phyloP scores from a whole-genome alignment of 768 basidiomycete species.

The Lactifluus subvellereus region DNA sequence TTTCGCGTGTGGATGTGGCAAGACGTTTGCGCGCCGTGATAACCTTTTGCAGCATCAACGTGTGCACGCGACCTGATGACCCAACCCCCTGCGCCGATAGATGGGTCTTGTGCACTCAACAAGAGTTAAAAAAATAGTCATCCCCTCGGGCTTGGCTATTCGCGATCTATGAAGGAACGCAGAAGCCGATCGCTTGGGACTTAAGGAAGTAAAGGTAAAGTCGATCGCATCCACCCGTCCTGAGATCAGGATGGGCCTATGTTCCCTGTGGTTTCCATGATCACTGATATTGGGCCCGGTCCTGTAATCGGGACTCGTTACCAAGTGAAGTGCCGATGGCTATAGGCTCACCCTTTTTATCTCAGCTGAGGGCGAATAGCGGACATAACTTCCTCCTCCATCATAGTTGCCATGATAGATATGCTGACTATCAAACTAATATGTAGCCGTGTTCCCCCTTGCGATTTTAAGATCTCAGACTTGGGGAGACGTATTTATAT shows the following conservation, averaged over 20 bases:
- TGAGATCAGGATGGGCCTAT: background rate
- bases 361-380: background rate
- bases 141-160: background rate
- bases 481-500: background rate
- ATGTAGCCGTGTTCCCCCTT: background rate
- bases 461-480: background rate
- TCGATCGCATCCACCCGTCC: background rate
- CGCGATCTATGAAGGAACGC: background rate
- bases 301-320: background rate
- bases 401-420: background rate
- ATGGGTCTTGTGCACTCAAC: background rate
- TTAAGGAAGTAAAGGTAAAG: background rate
- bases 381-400: background rate
- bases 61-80: constrained; percentile 38
- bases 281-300: background rate
- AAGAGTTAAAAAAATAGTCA: background rate
- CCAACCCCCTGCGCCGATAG: background rate
- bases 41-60: constrained; percentile 72
- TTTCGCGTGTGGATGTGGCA: constrained; percentile 61
- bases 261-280: background rate
- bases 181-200: background rate
- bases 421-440: background rate
- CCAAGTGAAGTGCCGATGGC: background rate
- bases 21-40: constrained; percentile 68
- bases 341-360: background rate